These are phyloP conservation scores for Aspergillus aculeatinus DNA, from an alignment of 2,329 filamentous ascomycete genomes.

Conservation along the genomic window DNA sequence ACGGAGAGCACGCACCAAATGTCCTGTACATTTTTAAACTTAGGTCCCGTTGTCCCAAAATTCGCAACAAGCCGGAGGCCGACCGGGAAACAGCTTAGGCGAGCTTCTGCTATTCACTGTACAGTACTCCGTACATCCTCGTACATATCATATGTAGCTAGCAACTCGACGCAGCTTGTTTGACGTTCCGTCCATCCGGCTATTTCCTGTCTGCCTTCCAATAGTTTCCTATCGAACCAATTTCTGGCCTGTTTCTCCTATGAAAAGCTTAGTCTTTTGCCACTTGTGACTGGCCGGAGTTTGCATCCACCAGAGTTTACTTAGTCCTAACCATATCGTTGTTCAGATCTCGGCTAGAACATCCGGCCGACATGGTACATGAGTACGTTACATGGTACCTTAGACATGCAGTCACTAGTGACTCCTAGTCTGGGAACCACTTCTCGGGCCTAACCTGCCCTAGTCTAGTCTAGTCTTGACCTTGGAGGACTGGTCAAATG, in stretches of 20 bases:
- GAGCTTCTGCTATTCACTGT: too few relatives aligned
- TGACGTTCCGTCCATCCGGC: not conserved
- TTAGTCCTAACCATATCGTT: conserved; percentile 2
- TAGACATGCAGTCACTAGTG: conserved; percentile 5
- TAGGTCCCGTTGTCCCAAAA: not conserved
- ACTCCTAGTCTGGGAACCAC: not conserved
- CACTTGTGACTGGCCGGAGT: not conserved
- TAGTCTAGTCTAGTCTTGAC: not conserved
- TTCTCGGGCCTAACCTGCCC: not conserved
- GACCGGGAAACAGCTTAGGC: not conserved
- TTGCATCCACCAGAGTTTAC: not conserved
- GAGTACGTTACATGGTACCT: conserved; percentile 5
- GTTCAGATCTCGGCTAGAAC: conserved; percentile 8
- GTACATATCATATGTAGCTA: too few relatives aligned
- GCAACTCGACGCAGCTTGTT: too few relatives aligned
- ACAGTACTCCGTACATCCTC: too few relatives aligned
- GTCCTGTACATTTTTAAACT: too few relatives aligned
- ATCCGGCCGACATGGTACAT: conserved; percentile 5
- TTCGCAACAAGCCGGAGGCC: conserved; percentile 1
- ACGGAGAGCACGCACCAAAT: not conserved
- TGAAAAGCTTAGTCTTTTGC: not conserved
- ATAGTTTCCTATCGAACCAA: not conserved
- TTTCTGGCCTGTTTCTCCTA: not conserved
- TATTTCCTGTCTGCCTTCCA: not conserved
- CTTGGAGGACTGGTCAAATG: not conserved